Evolutionary conservation across 306 rosid genomes (phyloP).

Genomic region (Styphnolobium japonicum): DNA sequence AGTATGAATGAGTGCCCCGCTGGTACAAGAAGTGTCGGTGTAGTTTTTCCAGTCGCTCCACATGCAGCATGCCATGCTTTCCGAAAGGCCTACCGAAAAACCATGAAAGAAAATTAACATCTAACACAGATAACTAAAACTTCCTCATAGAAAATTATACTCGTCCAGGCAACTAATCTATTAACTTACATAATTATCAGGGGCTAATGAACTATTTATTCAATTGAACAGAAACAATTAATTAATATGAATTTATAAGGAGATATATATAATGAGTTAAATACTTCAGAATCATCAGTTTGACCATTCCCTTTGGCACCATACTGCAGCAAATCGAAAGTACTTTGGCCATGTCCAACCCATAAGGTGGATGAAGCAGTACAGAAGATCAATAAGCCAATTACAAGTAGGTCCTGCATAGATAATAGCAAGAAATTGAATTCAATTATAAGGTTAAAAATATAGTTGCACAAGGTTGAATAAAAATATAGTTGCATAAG

Average conservation of each 20-base stretch:
- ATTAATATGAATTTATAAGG: not conserved
- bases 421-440: not conserved
- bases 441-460: not conserved
- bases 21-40: conserved; percentile 9
- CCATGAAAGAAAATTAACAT: not conserved
- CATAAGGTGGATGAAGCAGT: not conserved
- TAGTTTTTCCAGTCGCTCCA: not conserved
- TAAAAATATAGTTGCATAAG: not conserved
- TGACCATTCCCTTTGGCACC: conserved; percentile 27
- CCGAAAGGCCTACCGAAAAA: conserved; percentile 22
- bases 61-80: conserved; percentile 30
- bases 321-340: conserved; percentile 11
- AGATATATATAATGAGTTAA: not conserved
- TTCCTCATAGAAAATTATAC: not conserved
- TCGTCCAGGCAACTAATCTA: not conserved
- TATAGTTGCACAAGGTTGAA: not conserved
- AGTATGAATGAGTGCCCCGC: not conserved
- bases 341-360: not conserved
- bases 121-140: not conserved
- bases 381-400: not conserved
- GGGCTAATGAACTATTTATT: not conserved
- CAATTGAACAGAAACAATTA: not conserved
- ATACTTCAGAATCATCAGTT: conserved; percentile 14
- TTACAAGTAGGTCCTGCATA: not conserved
- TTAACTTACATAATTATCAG: not conserved